Conservation (phyloP, 1,139 yeast genomes). For the Suhomyces ambrosiae region DNA sequence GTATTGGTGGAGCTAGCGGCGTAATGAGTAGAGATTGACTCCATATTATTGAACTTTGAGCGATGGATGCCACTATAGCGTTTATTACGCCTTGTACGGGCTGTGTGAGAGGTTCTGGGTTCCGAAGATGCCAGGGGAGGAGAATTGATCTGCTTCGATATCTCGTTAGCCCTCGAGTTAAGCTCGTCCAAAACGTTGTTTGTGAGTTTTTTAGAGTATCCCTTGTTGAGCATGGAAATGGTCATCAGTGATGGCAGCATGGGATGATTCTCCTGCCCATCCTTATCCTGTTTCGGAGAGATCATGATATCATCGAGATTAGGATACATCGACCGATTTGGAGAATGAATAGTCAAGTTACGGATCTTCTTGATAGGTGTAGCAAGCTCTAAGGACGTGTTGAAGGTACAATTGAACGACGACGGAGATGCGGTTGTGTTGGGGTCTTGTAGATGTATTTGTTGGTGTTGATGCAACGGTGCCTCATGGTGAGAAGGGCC, state of each 20-base stretch:
- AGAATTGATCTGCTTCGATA: constrained; percentile 24
- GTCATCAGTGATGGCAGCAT: constrained; percentile 15
- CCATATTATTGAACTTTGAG: constrained; percentile 41
- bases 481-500: constrained; percentile 9
- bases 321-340: constrained; percentile 26
- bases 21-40: constrained; percentile 44
- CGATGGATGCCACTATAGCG: constrained; percentile 40
- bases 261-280: too few species aligned
- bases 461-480: constrained; percentile 4
- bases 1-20: constrained; percentile 7
- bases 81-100: constrained; percentile 24
- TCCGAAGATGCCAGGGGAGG: constrained; percentile 11
- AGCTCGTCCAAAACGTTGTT: constrained; percentile 45
- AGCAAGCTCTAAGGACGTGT: constrained; percentile 26
- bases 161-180: constrained; percentile 37
- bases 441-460: constrained; percentile 5
- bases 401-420: constrained; percentile 14
- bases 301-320: constrained; percentile 16
- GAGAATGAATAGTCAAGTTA: constrained; percentile 37
- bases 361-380: constrained; percentile 47
- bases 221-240: constrained; percentile 37
- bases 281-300: constrained; percentile 3
- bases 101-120: constrained; percentile 8
- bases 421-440: constrained; percentile 10
- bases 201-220: constrained; percentile 45